Evolutionary conservation across 2,329 filamentous ascomycete species (phyloP), one percentile per base, ranked within the genome.

Genomic region (Diaporthe caulivora): DNA sequence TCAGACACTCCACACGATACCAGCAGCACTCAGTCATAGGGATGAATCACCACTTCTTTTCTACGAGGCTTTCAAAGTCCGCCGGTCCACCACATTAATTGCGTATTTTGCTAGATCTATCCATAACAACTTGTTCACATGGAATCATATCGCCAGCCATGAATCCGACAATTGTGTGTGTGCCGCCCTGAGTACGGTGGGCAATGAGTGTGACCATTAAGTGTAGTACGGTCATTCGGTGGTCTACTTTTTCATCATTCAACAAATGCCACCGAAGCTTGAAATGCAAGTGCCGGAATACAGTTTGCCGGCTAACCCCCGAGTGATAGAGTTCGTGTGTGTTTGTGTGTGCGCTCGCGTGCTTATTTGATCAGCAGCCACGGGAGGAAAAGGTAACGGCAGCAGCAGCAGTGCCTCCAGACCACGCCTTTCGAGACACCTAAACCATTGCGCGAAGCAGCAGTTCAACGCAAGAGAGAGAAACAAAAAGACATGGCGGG

Each of bases 1-100:
- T 42, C 55, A 24, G 55, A 42, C 68, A 44, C 34, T 60, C 68
- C 58, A 53, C 42, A 72, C 31, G 49, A 65, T 65, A 73, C 44
- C 71, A 73, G 44, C 44, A 55, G 55, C 55, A 69, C 54, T 37
- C 34, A 60, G 53, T 47, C 49, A 51, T 37, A 58, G 54, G 34
- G 53, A 34, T 11, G 21, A 58, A 58, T 49, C 67, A 60, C 54
- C 54, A 49, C 54, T 70, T 42, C 40, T 37, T n/a, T 8, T n/a
- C n/a, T n/a, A n/a, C n/a, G n/a, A n/a, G n/a, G n/a, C n/a, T n/a
- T n/a, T n/a, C n/a, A n/a, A n/a, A n/a, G n/a, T n/a, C n/a, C n/a
- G n/a, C n/a, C n/a, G n/a, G n/a, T n/a, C n/a, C n/a, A n/a, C n/a
- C n/a, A n/a, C n/a, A n/a, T n/a, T n/a, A n/a, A n/a, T n/a, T 29